A percentile compares a stretch with the other conserved stretches of the same genome.
Conservation (phyloP, 192 early-diverging fungal genomes). For the Gigaspora rosea region DNA sequence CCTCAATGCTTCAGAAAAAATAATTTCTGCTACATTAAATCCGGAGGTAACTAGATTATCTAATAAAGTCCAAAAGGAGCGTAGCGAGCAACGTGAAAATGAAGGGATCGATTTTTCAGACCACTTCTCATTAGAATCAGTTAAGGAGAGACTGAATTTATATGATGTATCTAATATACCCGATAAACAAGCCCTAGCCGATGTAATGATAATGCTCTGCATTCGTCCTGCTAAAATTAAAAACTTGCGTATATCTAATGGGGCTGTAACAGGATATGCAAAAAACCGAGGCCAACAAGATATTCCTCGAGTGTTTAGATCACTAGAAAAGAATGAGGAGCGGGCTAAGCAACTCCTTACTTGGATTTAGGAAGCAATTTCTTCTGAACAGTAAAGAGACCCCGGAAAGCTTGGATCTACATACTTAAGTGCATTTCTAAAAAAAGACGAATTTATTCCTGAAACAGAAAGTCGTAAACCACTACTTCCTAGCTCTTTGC, state of each 20-base stretch:
- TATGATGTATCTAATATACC: not conserved
- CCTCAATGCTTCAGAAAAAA: not conserved
- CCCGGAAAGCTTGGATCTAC: not conserved
- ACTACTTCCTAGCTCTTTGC: not conserved
- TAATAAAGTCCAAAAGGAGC: not conserved
- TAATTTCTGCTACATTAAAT: not conserved
- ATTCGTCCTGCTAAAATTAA: constrained; percentile 14
- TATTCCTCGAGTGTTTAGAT: constrained; percentile 3
- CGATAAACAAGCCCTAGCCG: not conserved
- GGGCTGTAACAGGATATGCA: not conserved
- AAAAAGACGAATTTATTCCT: not conserved
- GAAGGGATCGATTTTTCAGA: not conserved
- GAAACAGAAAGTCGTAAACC: not conserved
- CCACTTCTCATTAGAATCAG: constrained; percentile 14
- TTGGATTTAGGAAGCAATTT: not conserved
- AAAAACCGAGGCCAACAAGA: not conserved
- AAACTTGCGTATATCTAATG: not conserved
- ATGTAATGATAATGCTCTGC: constrained; percentile 12
- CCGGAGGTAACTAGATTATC: no score
- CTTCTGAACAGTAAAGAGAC: not conserved
- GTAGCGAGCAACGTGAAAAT: not conserved
- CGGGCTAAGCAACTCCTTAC: not conserved
- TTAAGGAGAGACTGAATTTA: not conserved
- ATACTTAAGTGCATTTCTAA: not conserved
- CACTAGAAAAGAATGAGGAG: not conserved